Evolutionary conservation across 352 stramenopile species (phyloP).

Genomic region (Globisporangium orthogonon): DNA sequence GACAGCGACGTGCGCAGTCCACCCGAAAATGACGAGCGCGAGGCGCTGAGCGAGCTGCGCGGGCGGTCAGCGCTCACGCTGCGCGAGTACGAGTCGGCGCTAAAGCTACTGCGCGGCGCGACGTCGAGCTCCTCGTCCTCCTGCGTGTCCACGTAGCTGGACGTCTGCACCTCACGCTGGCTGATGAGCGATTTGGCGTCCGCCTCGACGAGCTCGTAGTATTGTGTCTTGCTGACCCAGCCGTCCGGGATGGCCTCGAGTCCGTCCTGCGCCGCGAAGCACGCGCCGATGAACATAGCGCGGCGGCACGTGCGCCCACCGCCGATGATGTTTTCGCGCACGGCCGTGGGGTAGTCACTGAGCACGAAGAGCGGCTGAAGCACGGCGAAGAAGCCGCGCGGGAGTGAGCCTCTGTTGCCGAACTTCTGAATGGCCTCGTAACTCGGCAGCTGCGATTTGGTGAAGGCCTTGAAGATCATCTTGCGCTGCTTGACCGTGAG

Average conservation of each 20-base stretch:
- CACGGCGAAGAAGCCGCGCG: constrained; percentile 64
- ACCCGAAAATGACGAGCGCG: constrained; percentile 31
- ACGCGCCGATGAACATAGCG: constrained; percentile 79
- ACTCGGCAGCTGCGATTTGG: constrained; percentile 71
- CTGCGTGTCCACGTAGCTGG: constrained; percentile 17
- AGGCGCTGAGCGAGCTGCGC: constrained; percentile 7
- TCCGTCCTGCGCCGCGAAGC: constrained; percentile 70
- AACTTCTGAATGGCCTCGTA: constrained; percentile 84
- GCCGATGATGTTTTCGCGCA: constrained; percentile 80
- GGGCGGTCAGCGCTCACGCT: constrained; percentile 14
- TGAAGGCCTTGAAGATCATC: constrained; percentile 83
- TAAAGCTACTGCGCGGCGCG: constrained; percentile 20
- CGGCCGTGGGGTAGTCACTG: constrained; percentile 70
- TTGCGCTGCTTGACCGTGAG: constrained; percentile 79
- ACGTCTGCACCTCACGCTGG: constrained; percentile 53
- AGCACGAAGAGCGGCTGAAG: constrained; percentile 75
- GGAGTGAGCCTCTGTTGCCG: constrained; percentile 64
- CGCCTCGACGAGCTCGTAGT: constrained; percentile 76
- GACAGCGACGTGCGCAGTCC: constrained; percentile 11
- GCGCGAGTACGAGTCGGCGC: constrained; percentile 42
- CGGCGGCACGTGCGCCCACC: constrained; percentile 68
- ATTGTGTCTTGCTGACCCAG: constrained; percentile 78
- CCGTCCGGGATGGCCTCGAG: constrained; percentile 57
- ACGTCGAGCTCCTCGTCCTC: constrained; percentile 39
- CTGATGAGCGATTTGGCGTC: constrained; percentile 61